Conservation (phyloP, 140 eudicot species). For the Oenanthe javanica region DNA sequence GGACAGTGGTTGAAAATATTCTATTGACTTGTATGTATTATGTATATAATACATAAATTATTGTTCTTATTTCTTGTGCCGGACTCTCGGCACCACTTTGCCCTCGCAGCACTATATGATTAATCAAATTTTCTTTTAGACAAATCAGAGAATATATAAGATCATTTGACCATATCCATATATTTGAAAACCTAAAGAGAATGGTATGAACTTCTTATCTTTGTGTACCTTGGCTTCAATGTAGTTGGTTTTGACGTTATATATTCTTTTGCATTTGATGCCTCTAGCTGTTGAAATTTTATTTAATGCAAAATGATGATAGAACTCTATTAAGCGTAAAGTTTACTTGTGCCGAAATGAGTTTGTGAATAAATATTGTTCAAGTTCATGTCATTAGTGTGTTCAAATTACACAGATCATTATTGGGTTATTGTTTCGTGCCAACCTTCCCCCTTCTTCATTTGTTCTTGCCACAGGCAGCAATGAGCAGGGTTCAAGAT, state of each 20-base stretch:
- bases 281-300: background rate
- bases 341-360: background rate
- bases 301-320: background rate
- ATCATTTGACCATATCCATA: background rate
- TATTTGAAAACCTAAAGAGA: background rate
- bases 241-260: background rate
- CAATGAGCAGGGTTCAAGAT: slow-evolving; percentile 64
- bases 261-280: background rate
- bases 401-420: background rate
- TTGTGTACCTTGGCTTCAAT: background rate
- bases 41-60: background rate
- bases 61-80: background rate
- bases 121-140: background rate
- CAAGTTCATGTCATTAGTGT: background rate
- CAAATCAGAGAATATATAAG: background rate
- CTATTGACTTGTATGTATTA: background rate
- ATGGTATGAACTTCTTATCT: background rate
- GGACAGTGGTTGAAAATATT: background rate
- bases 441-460: background rate
- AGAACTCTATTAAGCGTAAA: background rate
- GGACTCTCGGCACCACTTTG: background rate
- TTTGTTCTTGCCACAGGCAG: slow-evolving; percentile 40
- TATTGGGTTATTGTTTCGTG: background rate
- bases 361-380: background rate
- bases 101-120: background rate